phyloP scores from a whole-genome alignment of 129 eudicot genomes.

The Artemisia argyi region DNA sequence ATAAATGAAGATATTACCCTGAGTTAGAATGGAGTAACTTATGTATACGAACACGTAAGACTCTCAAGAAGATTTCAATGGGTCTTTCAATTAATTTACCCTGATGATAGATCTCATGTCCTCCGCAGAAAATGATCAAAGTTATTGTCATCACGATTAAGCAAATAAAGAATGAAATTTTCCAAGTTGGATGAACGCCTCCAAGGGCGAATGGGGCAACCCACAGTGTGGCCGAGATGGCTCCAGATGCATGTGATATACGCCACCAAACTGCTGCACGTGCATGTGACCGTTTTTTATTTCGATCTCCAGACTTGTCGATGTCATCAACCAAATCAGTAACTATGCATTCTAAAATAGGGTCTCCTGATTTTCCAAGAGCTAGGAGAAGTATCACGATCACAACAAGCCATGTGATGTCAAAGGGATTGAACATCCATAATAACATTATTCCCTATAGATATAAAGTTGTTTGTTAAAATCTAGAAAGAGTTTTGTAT shows the following conservation, averaged over 20 bases:
- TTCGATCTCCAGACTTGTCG: conserved; percentile 17
- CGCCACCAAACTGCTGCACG: conserved; percentile 21
- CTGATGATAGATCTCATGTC: conserved; percentile 22
- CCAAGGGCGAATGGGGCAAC: conserved; percentile 19
- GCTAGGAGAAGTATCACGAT: conserved; percentile 10
- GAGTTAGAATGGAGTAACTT: conserved; percentile 16
- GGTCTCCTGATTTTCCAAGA: conserved; percentile 29
- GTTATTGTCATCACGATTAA: conserved; percentile 2
- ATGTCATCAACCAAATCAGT: conserved; percentile 20
- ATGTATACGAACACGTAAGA: conserved; percentile 1
- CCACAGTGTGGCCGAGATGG: conserved; percentile 15
- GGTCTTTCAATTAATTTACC: conserved; percentile 22
- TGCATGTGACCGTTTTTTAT: conserved; percentile 13
- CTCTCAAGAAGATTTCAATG: conserved; percentile 20
- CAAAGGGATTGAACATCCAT: conserved; percentile 21
- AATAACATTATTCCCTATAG: conserved; percentile 16
- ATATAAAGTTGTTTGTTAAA: background rate
- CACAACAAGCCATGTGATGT: conserved; percentile 22
- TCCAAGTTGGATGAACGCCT: conserved; percentile 16
- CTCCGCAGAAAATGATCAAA: conserved; percentile 18
- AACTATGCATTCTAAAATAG: conserved; percentile 3
- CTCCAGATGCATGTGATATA: conserved; percentile 11
- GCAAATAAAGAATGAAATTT: conserved; percentile 16
- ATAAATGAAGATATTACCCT: conserved; percentile 2
- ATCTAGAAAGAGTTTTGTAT: too few species aligned